Conservation (phyloP, 2,329 filamentous ascomycete species). For the Apiospora aurea region DNA sequence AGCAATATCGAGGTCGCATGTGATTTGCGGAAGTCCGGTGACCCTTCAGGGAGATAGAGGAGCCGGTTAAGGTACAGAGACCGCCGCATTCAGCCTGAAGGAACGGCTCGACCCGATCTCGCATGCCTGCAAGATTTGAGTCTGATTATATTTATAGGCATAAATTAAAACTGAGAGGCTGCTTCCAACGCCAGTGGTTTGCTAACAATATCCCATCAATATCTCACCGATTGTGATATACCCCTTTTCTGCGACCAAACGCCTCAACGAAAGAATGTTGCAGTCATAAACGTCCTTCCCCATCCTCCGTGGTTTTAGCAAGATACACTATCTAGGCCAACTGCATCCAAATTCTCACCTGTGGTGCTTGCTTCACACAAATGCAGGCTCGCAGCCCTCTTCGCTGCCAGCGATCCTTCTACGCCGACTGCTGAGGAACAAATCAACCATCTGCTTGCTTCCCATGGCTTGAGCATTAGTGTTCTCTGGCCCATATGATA, state of each 20-base stretch:
- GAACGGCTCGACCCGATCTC: not conserved
- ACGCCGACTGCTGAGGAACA: constrained; percentile 59
- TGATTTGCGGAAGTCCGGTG: not conserved
- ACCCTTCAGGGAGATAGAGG: not conserved
- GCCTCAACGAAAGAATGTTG: not conserved
- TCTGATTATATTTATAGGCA: not conserved
- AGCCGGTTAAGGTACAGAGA: constrained; percentile 5
- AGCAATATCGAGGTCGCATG: not conserved
- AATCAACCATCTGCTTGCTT: constrained; percentile 61
- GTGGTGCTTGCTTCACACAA: not conserved
- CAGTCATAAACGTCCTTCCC: not conserved
- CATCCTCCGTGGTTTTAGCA: not conserved
- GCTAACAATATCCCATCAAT: not conserved
- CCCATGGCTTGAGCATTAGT: constrained; percentile 45
- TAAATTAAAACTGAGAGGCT: not conserved
- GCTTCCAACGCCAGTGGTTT: not conserved
- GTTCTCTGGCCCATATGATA: constrained; percentile 29
- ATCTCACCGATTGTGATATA: not conserved
- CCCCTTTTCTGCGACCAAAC: constrained; percentile 6
- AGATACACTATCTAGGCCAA: not conserved
- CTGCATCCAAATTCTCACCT: not conserved
- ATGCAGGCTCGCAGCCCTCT: not conserved
- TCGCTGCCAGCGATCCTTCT: constrained; percentile 46
- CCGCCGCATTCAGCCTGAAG: constrained; percentile 14
- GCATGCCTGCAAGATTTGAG: not conserved